phyloP scores from a whole-genome alignment of 176 grass and related monocot genomes.

The Eremochloa ophiuroides region DNA sequence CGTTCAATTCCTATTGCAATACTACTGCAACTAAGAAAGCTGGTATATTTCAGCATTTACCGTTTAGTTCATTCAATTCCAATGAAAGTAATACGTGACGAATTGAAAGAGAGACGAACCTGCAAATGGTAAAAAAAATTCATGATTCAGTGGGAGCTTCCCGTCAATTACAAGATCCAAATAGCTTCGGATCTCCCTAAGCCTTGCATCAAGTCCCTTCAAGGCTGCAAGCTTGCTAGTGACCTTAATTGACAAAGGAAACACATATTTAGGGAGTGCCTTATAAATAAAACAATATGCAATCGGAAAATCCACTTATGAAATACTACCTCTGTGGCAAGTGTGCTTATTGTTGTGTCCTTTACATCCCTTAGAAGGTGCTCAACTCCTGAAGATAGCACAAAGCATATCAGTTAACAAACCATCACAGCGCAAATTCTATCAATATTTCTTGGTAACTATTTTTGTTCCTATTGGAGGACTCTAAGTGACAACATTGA shows the following conservation, averaged over 20 bases:
- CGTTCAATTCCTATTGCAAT: background rate
- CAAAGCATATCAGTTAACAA: constrained; percentile 8
- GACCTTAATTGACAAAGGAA: constrained; percentile 49
- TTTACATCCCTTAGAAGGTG: constrained; percentile 96
- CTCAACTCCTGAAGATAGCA: constrained; percentile 68
- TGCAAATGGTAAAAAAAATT: constrained; percentile 97
- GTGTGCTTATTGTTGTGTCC: constrained; percentile 94
- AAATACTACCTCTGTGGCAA: constrained; percentile 80
- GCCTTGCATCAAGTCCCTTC: constrained; percentile 84
- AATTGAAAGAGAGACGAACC: constrained; percentile 28
- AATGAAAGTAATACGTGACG: background rate
- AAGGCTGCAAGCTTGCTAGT: constrained; percentile 83
- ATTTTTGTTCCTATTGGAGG: constrained; percentile 12
- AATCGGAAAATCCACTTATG: background rate
- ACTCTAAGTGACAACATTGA: background rate
- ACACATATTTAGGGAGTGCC: constrained; percentile 4
- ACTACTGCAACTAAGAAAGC: background rate
- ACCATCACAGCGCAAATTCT: background rate
- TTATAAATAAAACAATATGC: constrained; percentile 4
- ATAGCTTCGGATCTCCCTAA: constrained; percentile 81
- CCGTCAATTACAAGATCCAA: constrained; percentile 89
- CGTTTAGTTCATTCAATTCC: background rate
- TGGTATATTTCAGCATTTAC: background rate
- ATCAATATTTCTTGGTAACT: background rate
- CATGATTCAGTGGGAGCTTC: constrained; percentile 92